Conservation (phyloP, 768 basidiomycete species). For the Tricholoma saponaceum region DNA sequence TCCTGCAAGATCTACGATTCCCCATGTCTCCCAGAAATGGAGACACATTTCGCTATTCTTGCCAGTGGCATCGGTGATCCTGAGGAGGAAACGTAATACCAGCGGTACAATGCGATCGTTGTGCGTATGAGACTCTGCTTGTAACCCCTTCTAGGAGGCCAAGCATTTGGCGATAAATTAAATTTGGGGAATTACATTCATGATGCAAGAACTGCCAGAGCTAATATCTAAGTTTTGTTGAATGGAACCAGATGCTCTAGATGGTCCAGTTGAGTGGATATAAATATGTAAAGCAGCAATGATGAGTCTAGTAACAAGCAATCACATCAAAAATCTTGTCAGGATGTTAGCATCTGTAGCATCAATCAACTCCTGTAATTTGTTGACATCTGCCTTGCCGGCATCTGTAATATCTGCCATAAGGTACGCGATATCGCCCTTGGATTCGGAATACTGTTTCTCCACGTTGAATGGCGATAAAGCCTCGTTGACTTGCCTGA, state of each 20-base stretch:
- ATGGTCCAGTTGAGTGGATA: conserved; percentile 50
- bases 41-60: conserved; percentile 93
- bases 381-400: conserved; percentile 72
- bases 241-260: not conserved
- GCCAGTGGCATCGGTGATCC: conserved; percentile 91
- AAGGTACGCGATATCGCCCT: conserved; percentile 89
- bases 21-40: conserved; percentile 94
- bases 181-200: conserved; percentile 16
- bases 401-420: conserved; percentile 97
- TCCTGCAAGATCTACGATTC: conserved; percentile 98
- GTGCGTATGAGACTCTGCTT: too few species aligned
- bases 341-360: conserved; percentile 84
- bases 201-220: conserved; percentile 20
- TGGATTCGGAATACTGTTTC: conserved; percentile 98
- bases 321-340: conserved; percentile 75
- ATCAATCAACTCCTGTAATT: conserved; percentile 73
- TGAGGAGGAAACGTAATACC: conserved; percentile 70
- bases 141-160: too few species aligned
- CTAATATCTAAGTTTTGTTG: conserved; percentile 18
- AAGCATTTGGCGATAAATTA: not conserved
- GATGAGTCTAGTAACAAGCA: conserved; percentile 13
- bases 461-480: conserved; percentile 96
- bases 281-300: conserved; percentile 16
- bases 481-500: conserved; percentile 91
- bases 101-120: too few species aligned